Base-by-base conservation (phyloP, 164 flowering plant genomes). In the Pachysandra terminalis region DNA sequence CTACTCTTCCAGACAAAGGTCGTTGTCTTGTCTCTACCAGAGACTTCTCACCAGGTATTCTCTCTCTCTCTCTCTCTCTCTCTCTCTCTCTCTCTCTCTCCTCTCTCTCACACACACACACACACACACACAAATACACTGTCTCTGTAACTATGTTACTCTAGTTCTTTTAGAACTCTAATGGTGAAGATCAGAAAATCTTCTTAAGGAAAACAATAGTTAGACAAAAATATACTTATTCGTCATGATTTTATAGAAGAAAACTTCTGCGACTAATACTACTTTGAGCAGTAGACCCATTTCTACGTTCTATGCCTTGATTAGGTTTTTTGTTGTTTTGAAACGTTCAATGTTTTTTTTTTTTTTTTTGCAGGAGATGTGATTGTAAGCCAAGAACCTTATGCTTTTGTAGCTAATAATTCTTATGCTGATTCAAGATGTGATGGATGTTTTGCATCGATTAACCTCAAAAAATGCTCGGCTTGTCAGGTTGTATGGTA, bases 401-500 rank as follows among this genome's bases (percentile, higher is more conserved):
- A 90, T 78, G 96, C 77, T 7, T 86, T 78, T 59, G 92, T 89
- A 21, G 85, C 96, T 17, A 84, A 75, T 70, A 88, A 84, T 68
- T 71, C 87, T 8, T 67, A n/a, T n/a, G n/a, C 79, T 48, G 77
- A 67, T 8, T 55, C 76, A 49, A 89, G 84, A 65, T 95, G 98
- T 71, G 96, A 95, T 41, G 82, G 85, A 59, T 95, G 98, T 73
- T 91, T 90, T 66, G 40, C 77, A 8, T 73, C 84, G 21, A 63
- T 56, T 32, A 83, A 75, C 64, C 85, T 90, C 48, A 91, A 86
- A 73, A 91, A 82, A 74, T 95, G 98, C 80, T 87, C 98, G 0
- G 86, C 81, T 68, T 95, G 98, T 71, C 90, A 85, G 56, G 79
- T 82, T 59, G 89, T 83, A 19, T 91, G 85, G 85, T 95, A 95